phyloP scores from a whole-genome alignment of 2,329 filamentous ascomycete species.

The Talaromyces sp. region DNA sequence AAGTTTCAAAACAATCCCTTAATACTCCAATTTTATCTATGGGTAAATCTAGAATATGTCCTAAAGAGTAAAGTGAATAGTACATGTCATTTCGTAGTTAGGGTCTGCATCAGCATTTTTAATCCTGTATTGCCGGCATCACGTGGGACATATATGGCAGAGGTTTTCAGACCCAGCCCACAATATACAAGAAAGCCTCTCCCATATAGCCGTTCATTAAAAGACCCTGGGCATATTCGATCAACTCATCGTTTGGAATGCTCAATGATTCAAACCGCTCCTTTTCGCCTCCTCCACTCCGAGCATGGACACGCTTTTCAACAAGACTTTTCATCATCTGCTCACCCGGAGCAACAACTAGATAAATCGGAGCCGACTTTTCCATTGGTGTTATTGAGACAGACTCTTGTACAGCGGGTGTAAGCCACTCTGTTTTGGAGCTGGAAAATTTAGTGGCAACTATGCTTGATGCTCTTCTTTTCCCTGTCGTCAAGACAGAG shows the following conservation, averaged over 20 bases:
- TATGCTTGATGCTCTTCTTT: neutral
- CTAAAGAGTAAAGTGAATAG: neutral
- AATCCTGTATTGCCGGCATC: neutral
- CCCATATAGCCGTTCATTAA: slow-evolving; percentile 20
- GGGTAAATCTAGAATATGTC: neutral
- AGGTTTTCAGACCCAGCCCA: slow-evolving; percentile 23
- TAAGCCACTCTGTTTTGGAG: slow-evolving; percentile 14
- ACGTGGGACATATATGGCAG: neutral
- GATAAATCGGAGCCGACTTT: slow-evolving; percentile 14
- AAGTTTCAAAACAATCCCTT: neutral
- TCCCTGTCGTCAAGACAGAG: neutral
- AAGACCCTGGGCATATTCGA: slow-evolving; percentile 25
- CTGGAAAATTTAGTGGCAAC: neutral
- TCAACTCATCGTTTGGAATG: slow-evolving; percentile 19
- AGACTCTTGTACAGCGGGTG: slow-evolving; percentile 20
- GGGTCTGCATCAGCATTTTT: neutral
- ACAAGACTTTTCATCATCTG: slow-evolving; percentile 21
- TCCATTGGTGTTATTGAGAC: slow-evolving; percentile 13
- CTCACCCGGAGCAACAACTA: slow-evolving; percentile 22
- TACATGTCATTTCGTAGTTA: neutral
- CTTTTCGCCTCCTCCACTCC: slow-evolving; percentile 16
- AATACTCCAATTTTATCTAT: neutral
- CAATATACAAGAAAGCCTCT: slow-evolving; percentile 26
- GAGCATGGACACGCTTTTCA: slow-evolving; percentile 20
- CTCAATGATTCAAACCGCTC: slow-evolving; percentile 18